Base-by-base conservation (phyloP, 441 rosid genomes). In the Arabidopsis hybrid region DNA sequence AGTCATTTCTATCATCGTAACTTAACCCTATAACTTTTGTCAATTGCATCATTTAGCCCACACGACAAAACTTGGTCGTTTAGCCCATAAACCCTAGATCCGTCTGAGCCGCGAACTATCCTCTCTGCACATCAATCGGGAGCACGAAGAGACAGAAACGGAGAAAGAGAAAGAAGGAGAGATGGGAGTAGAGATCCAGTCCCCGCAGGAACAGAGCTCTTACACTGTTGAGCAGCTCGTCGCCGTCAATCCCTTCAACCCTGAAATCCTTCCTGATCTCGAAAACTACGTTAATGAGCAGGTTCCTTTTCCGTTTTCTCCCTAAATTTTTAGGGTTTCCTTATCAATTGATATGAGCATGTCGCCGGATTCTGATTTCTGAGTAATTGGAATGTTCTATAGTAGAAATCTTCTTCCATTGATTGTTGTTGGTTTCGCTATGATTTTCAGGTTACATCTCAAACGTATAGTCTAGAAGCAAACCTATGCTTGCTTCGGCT, bases 401-500 rank as follows among this genome's bases (percentile, higher is more conserved):
- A 45, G 21, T 67, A 53, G 12, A 31, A 39, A 40, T 14, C 11
- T 39, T 67, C 5, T 40, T 39, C 43, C 6, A 51, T 6, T 58
- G 57, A 60, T 60, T 67, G 17, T 31, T 74, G 12, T 49, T 64
- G 51, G 11, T 17, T 45, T 57, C 26, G 6, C 49, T 38, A 59
- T 36, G 53, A 42, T 65, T 10, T 13, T 38, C 77, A 95, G 99
- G 96, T 95, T 69, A 80, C 95, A 9, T 86, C 92, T 14, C 90
- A 89, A 82, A 90, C 92, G n/a, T 95, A 91, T 82, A 91, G 91
- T 68, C 82, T 95, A 61, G 95, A 95, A 71, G 95, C 98, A 4
- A 93, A 93, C 79, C 90, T 93, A 53, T 91, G 99, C 88, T 92
- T 95, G 76, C 97, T 95, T 66, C 99, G 98, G 56, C 95, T 89